Evolutionary conservation across 495 filamentous ascomycete genomes (phyloP).

Genomic region (Lophiotrema nucula): DNA sequence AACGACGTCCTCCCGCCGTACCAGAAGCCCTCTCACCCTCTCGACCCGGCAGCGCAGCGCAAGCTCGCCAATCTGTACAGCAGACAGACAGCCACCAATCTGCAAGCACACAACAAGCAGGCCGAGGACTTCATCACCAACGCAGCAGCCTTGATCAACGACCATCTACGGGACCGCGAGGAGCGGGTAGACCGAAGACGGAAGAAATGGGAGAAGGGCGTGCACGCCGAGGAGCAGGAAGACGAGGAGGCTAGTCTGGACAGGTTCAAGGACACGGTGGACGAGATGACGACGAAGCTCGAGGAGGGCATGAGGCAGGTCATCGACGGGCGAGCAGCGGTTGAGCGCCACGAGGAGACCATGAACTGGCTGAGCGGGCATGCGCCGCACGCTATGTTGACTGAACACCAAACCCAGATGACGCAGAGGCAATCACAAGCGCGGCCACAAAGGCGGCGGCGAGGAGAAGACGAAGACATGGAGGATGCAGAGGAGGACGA

Average conservation of each 20-base stretch:
- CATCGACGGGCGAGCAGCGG: slow-evolving; percentile 37
- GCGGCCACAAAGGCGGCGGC: slow-evolving; percentile 2
- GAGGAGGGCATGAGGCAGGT: slow-evolving; percentile 41
- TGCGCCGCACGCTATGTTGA: slow-evolving; percentile 1
- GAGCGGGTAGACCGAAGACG: slow-evolving; percentile 18
- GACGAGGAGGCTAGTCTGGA: slow-evolving; percentile 25
- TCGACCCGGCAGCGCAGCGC: slow-evolving; percentile 35
- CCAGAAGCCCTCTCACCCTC: slow-evolving; percentile 37
- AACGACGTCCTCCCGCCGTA: slow-evolving; percentile 35
- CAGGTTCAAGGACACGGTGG: slow-evolving; percentile 34
- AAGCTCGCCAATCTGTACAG: slow-evolving; percentile 17
- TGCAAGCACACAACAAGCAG: slow-evolving; percentile 32
- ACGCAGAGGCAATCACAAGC: slow-evolving; percentile 19
- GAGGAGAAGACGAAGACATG: slow-evolving; percentile 21
- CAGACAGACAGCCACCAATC: slow-evolving; percentile 4
- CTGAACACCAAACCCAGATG: slow-evolving; percentile 15
- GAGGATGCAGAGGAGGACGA: slow-evolving; percentile 30
- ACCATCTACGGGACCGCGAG: slow-evolving; percentile 28
- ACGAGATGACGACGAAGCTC: slow-evolving; percentile 40
- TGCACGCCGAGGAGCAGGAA: slow-evolving; percentile 20
- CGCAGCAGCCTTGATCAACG: slow-evolving; percentile 38
- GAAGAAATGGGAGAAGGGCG: slow-evolving; percentile 22
- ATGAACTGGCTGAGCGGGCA: slow-evolving; percentile 13
- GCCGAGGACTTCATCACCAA: slow-evolving; percentile 25
- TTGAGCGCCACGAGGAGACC: slow-evolving; percentile 27